phyloP scores from a whole-genome alignment of 495 filamentous ascomycete genomes.

The Tuber melanosporum region DNA sequence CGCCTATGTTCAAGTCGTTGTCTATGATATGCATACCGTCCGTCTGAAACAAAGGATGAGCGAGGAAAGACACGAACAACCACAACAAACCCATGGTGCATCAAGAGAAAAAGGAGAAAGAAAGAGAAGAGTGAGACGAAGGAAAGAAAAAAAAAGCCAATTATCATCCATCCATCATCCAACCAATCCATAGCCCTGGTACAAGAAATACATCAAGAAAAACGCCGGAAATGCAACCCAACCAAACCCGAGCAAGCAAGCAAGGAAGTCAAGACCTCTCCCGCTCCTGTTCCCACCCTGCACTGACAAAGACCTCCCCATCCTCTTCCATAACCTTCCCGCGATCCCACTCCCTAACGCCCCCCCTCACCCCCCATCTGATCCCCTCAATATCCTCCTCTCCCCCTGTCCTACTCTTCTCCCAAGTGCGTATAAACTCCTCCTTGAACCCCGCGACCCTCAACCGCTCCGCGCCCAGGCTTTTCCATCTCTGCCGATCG shows the following conservation, averaged over 20 bases:
- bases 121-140: neutral
- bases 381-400: conserved; percentile 63
- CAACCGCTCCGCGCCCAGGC: conserved; percentile 68
- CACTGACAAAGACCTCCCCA: conserved; percentile 53
- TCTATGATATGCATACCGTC: no score
- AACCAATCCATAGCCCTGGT: neutral
- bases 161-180: neutral
- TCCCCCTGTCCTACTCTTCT: conserved; percentile 53
- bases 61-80: no score
- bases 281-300: conserved; percentile 42
- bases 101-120: neutral
- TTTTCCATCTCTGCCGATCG: conserved; percentile 76
- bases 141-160: neutral
- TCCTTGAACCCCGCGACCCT: conserved; percentile 67
- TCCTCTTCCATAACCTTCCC: conserved; percentile 68
- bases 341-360: conserved; percentile 84
- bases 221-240: neutral
- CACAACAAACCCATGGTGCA: no score
- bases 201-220: neutral
- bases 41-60: no score
- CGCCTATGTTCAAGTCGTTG: no score
- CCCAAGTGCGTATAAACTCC: conserved; percentile 69
- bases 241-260: neutral
- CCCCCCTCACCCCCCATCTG: conserved; percentile 70
- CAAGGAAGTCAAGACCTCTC: neutral